Base-by-base conservation (phyloP, 192 early-diverging fungal species). In the Dispira simplex region DNA sequence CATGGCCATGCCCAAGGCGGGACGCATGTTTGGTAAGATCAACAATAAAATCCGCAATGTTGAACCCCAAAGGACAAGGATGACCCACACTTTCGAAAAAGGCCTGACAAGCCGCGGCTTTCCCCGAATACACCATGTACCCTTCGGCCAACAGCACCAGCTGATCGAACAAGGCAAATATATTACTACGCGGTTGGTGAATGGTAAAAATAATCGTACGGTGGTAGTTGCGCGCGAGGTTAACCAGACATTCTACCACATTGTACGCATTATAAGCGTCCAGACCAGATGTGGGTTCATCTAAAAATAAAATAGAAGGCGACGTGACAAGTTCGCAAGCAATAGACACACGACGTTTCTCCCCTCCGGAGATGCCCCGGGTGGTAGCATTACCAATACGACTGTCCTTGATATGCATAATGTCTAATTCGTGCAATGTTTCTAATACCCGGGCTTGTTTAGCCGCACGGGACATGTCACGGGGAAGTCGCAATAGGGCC, bases 191-290 rank as follows among this genome's bases (percentile, higher is more conserved):
- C 39, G 94, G 94, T 69, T 97, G 94, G 71, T 97, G 94, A 52
- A 97, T 94, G 2, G 94, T 97, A 68, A 90, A 87, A 14, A 97
- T 75, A 14, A 94, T 83, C 2, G 90, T 88, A 3, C 90, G 83
- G 26, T 88, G 78, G 62, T 87, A 85, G n/a, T 75, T 78, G 27
- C 81, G 67, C 0, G 90, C 91, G 62, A 97, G 70, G 6, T 81
- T 81, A 11, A 88, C 85, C 32, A 95, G 79, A 28, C 81, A 85
- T 72, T 95, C 91, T n/a, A 97, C 83, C 0, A 97, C 94, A 76
- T 91, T 97, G 66, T 87, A 89, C 0, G 94, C 94, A 65, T 92
- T 93, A 75, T 88, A 95, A 43, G 91, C 77, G 70, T 97, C 94
- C 45, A 97, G 74, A 8, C 90, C 90, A 32, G 79, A 83, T 0